These are phyloP conservation scores for Trichoderma simmonsii DNA, from an alignment of 2,329 filamentous ascomycete species.

Conservation along the genomic window DNA sequence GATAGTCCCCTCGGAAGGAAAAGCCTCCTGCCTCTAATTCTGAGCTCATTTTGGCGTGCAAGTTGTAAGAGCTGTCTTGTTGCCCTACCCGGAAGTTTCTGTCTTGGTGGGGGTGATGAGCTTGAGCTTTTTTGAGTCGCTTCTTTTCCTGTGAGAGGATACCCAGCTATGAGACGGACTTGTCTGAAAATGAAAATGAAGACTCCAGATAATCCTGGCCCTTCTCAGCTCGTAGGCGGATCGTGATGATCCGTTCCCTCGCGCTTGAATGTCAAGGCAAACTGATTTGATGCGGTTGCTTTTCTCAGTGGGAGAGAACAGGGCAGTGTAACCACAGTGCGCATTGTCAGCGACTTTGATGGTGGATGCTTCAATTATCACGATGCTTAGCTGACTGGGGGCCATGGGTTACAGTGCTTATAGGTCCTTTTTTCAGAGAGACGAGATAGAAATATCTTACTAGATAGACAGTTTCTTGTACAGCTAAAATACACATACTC, in stretches of 20 bases:
- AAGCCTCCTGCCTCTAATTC: constrained; percentile 10
- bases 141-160: background rate
- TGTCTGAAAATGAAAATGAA: background rate
- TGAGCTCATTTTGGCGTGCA: background rate
- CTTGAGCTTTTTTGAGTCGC: background rate
- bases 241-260: background rate
- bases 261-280: background rate
- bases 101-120: background rate
- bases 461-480: background rate
- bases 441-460: background rate
- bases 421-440: background rate
- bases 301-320: constrained; percentile 8
- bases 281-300: background rate
- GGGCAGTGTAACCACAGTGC: constrained; percentile 17
- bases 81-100: constrained; percentile 1
- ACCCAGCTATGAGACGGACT: background rate
- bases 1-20: background rate
- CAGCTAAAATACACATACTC: background rate
- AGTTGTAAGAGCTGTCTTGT: background rate
- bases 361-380: background rate
- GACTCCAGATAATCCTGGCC: background rate
- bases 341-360: background rate
- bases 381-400: background rate
- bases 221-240: background rate
- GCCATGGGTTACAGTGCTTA: background rate